A percentile compares a stretch with the other conserved stretches of the same genome.
phyloP scores from a whole-genome alignment of 2,329 filamentous ascomycete genomes.

The Phoma sp. region DNA sequence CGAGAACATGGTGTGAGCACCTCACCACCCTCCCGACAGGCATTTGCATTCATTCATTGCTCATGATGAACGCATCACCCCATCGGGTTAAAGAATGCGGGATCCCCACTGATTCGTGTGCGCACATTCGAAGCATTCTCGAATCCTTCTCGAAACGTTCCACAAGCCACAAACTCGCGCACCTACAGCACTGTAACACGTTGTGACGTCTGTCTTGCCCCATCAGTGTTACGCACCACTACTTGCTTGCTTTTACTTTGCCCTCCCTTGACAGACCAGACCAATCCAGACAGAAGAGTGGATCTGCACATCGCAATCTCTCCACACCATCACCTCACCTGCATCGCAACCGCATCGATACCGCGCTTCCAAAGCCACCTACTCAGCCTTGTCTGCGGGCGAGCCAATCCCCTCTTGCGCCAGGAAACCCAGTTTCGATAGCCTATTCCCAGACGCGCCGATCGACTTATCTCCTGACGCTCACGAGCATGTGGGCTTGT shows the following conservation, averaged over 20 bases:
- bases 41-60: too few species aligned
- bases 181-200: neutral
- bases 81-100: slow-evolving; percentile 1
- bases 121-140: neutral
- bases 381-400: neutral
- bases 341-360: neutral
- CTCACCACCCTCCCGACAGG: too few species aligned
- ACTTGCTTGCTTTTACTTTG: too few species aligned
- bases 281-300: too few species aligned
- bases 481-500: too few species aligned
- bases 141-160: slow-evolving; percentile 10
- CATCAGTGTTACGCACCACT: neutral
- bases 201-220: slow-evolving; percentile 9
- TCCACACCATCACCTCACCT: slow-evolving; percentile 4
- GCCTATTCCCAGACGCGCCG: neutral
- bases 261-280: too few species aligned
- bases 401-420: neutral
- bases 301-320: slow-evolving; percentile 5
- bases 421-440: too few species aligned
- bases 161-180: neutral
- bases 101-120: neutral
- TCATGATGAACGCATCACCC: neutral
- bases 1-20: neutral
- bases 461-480: slow-evolving; percentile 4
- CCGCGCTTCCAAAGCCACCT: slow-evolving; percentile 8